Percentiles rank a stretch among this genome's conserved stretches.
phyloP scores from a whole-genome alignment of 192 early-diverging fungal species.

The Rhizophagus prolifer region DNA sequence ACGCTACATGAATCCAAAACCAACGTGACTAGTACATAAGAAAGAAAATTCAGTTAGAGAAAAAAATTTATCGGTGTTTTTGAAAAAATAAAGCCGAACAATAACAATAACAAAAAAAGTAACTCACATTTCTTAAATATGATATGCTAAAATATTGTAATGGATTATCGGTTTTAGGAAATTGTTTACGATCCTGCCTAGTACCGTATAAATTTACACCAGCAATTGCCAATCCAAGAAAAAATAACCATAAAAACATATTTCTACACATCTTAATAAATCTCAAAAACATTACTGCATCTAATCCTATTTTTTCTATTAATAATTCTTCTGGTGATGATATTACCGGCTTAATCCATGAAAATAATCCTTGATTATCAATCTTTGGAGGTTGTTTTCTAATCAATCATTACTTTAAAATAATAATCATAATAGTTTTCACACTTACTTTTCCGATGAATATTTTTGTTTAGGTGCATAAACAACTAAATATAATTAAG shows the following conservation, averaged over 20 bases:
- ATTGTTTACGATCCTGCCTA: conserved; percentile 32
- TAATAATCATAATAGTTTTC: background rate
- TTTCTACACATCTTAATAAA: conserved; percentile 62
- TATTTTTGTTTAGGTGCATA: conserved; percentile 51
- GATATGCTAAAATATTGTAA: background rate
- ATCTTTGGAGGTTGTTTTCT: conserved; percentile 66
- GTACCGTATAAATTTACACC: conserved; percentile 60
- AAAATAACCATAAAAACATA: conserved; percentile 55
- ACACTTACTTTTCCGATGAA: conserved; percentile 34
- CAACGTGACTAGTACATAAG: conserved; percentile 38
- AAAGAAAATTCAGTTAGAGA: conserved; percentile 27
- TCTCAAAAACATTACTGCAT: conserved; percentile 69
- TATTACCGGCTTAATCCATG: conserved; percentile 62
- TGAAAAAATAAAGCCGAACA: background rate
- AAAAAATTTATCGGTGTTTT: background rate
- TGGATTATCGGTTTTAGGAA: conserved; percentile 31
- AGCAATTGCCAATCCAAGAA: conserved; percentile 58
- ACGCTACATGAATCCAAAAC: conserved; percentile 62
- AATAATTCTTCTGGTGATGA: conserved; percentile 57
- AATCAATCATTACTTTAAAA: background rate
- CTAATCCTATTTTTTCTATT: conserved; percentile 65
- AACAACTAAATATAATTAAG: conserved; percentile 38
- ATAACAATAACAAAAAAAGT: background rate
- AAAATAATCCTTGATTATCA: conserved; percentile 53
- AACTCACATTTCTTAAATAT: background rate